A percentile compares a stretch with the other conserved stretches of the same genome.
These are phyloP conservation scores for Rubia peregrina DNA, from an alignment of 305 asterid species.

Conservation along the genomic window DNA sequence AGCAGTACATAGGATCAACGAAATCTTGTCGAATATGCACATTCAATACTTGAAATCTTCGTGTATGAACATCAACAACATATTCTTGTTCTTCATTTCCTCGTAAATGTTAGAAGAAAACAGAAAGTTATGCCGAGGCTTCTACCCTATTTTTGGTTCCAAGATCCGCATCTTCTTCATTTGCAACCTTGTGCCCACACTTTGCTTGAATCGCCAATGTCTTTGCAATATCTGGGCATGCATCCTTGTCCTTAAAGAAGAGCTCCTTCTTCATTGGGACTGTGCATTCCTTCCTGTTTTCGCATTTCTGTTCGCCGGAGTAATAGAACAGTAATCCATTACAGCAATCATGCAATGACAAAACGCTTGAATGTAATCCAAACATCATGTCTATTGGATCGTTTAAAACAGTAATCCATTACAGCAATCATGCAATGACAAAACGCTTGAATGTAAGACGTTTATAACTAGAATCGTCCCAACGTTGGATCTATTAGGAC, in stretches of 20 bases:
- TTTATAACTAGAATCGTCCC: too few relatives aligned
- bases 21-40: neutral
- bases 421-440: too few relatives aligned
- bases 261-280: constrained; percentile 42
- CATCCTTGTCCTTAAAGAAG: constrained; percentile 37
- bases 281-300: constrained; percentile 53
- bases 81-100: neutral
- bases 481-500: too few relatives aligned
- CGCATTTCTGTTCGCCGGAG: constrained; percentile 31
- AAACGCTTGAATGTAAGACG: too few relatives aligned
- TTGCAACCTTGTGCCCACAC: constrained; percentile 25
- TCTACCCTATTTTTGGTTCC: constrained; percentile 4
- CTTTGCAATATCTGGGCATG: constrained; percentile 46
- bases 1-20: neutral
- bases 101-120: neutral
- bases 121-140: neutral
- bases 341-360: too few relatives aligned
- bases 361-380: too few relatives aligned
- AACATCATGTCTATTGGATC: too few relatives aligned
- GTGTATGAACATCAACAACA: neutral
- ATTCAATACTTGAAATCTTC: neutral
- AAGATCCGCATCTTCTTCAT: neutral
- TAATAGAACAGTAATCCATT: too few relatives aligned
- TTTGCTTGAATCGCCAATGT: constrained; percentile 53
- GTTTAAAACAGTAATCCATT: too few relatives aligned